Percentiles rank a stretch among this genome's conserved stretches.
phyloP scores from a whole-genome alignment of 1,284 basidiomycete species.

The Termitomyces sp. region DNA sequence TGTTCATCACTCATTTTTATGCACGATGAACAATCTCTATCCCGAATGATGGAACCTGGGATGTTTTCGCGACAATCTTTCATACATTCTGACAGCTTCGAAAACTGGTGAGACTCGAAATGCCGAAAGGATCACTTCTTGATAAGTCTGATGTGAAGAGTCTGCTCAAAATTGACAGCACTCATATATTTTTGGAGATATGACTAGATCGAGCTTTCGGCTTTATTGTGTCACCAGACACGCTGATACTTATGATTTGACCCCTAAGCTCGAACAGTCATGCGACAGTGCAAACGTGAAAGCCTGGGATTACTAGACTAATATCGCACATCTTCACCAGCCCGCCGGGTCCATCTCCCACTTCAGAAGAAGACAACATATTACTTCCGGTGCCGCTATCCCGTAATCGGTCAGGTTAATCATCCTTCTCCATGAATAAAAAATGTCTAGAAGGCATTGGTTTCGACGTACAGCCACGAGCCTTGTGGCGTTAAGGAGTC shows the following conservation, averaged over 20 bases:
- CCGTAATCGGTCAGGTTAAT: conserved; percentile 6
- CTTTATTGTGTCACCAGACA: conserved; percentile 2
- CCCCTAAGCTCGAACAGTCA: conserved; percentile 6
- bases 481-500: conserved; percentile 18
- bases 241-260: background rate
- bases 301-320: conserved; percentile 3
- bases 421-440: conserved; percentile 3
- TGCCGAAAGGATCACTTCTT: conserved; percentile 8
- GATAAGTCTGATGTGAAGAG: conserved; percentile 13
- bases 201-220: background rate
- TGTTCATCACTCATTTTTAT: background rate
- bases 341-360: background rate
- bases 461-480: conserved; percentile 19
- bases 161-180: conserved; percentile 1
- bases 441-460: conserved; percentile 1
- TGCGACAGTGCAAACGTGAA: conserved; percentile 4
- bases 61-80: background rate
- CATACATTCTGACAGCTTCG: background rate
- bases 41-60: background rate
- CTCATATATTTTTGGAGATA: conserved; percentile 1
- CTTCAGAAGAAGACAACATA: background rate
- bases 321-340: conserved; percentile 3
- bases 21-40: background rate
- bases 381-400: conserved; percentile 8
- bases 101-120: conserved; percentile 7